Evolutionary conservation across 2,329 filamentous ascomycete species (phyloP).

Genomic region (Beauveria sp.): DNA sequence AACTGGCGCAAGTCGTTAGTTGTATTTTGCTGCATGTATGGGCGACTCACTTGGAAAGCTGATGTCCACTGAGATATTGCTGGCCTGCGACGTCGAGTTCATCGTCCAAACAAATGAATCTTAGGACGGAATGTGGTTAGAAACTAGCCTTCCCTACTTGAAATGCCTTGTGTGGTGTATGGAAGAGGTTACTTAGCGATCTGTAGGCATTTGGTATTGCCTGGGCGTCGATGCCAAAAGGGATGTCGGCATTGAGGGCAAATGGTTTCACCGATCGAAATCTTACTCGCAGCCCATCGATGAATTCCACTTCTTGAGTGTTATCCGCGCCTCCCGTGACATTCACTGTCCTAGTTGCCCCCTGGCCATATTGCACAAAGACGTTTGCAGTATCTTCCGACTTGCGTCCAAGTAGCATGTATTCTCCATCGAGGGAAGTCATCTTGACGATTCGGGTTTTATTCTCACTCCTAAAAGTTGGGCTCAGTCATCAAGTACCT

Average conservation of each 20-base stretch:
- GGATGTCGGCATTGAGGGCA: conserved; percentile 6
- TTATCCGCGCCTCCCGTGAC: conserved; percentile 18
- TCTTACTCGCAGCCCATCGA: conserved; percentile 21
- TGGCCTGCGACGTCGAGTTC: background rate
- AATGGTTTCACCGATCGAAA: background rate
- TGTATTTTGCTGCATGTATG: background rate
- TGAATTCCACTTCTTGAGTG: conserved; percentile 20
- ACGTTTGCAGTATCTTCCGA: conserved; percentile 21
- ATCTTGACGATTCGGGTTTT: conserved; percentile 25
- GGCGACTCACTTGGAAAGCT: background rate
- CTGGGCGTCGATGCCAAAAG: background rate
- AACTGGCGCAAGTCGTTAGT: background rate
- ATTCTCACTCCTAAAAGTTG: conserved; percentile 15
- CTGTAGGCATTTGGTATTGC: background rate
- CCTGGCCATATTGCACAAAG: conserved; percentile 27
- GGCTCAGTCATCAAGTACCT: too few species aligned
- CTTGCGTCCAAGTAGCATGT: conserved; percentile 23
- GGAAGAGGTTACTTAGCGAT: background rate
- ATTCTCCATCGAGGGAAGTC: conserved; percentile 24
- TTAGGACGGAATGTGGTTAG: background rate
- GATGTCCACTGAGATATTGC: background rate
- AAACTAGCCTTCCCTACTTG: background rate
- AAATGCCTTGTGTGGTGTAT: background rate
- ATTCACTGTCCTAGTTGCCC: conserved; percentile 23
- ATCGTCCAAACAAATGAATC: background rate